Evolutionary conservation across 1,284 basidiomycete genomes (phyloP), one percentile per base, ranked within the genome.

Genomic region (Schizopora paradoxa): DNA sequence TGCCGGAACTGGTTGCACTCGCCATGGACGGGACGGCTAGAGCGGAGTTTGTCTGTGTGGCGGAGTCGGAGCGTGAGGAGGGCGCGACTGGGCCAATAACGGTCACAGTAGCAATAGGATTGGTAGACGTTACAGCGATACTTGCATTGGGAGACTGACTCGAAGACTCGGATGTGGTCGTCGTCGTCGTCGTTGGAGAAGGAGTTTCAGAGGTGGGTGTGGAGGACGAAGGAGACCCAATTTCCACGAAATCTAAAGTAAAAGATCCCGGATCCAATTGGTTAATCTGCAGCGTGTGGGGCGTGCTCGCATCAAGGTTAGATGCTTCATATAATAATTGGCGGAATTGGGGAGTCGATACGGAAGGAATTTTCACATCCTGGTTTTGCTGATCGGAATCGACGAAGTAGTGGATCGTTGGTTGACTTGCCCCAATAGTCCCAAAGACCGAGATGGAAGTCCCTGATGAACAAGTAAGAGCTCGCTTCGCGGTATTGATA

Each of bases 201-300:
- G 21, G 25, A 19, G 14, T 27, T 3, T 13, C 8, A 43, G 10
- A 27, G 23, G 34, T 38, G 25, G 6, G 32, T 22, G 21, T 31
- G 18, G 41, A 34, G 26, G 23, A 13, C 6, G 33, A 34, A 11
- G 41, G 26, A n/a, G 43, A 3, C 19, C 41, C 45, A 8, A 51
- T 44, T 21, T 36, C 8, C 10, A 51, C 44, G 29, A 41, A 51
- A 28, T 51, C 49, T 10, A 51, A 16, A 14, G 49, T 47, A 22
- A 51, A 51, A 11, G 49, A 41, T 10, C 49, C 49, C 1, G 45
- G 10, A 35, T 51, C 49, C 32, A 47, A n/a, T 19, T 44, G 14
- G 22, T 47, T 51, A 28, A 51, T 51, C n/a, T 38, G 23, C 23
- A 51, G 29, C 7, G 31, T 43, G 26, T 51, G 49, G n/a, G 25